phyloP scores from a whole-genome alignment of 2,329 filamentous ascomycete species.

The Colletotrichum lentis region DNA sequence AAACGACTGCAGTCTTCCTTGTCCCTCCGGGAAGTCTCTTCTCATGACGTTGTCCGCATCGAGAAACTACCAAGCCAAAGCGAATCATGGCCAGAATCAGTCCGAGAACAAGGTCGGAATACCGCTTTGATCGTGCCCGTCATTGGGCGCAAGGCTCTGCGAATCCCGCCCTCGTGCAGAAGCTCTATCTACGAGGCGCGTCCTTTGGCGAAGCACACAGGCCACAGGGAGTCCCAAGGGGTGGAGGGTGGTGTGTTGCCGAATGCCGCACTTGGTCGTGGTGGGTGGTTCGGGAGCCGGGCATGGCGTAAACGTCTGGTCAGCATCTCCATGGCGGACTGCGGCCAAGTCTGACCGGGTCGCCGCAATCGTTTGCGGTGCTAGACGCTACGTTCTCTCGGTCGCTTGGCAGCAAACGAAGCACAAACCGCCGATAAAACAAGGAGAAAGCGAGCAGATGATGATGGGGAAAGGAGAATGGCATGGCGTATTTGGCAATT shows the following conservation, averaged over 20 bases:
- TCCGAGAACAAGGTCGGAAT: not conserved
- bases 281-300: no score
- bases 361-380: not conserved
- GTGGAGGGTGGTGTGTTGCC: not conserved
- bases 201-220: not conserved
- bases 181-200: not conserved
- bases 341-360: not conserved
- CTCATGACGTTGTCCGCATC: not conserved
- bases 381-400: not conserved
- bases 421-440: not conserved
- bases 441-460: not conserved
- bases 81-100: not conserved
- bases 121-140: not conserved
- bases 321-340: not conserved
- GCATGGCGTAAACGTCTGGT: not conserved
- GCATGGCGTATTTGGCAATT: not conserved
- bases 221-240: no score
- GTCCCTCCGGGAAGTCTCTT: not conserved
- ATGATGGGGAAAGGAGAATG: not conserved
- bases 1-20: not conserved
- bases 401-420: not conserved
- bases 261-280: not conserved
- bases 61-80: not conserved
- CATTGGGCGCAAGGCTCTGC: not conserved
- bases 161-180: not conserved